These are phyloP conservation scores for Crucihimalaya himalaica DNA, from an alignment of 345 rosid genomes.

Conservation along the genomic window DNA sequence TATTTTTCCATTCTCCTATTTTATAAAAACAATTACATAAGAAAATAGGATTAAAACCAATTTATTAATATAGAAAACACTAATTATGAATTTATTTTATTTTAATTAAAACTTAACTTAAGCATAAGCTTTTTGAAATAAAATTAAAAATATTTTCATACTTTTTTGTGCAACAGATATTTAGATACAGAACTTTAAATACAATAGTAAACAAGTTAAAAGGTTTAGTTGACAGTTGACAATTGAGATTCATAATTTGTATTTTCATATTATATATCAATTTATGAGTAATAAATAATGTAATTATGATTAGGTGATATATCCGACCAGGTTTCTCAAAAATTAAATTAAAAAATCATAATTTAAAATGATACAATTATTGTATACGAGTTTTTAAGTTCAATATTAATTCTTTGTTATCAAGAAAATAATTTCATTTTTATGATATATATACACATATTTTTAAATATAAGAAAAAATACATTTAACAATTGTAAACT, in stretches of 20 bases:
- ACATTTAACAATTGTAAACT: neutral
- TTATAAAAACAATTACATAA: neutral
- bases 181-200: neutral
- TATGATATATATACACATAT: neutral
- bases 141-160: neutral
- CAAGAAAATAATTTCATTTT: neutral
- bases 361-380: neutral
- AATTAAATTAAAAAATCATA: neutral
- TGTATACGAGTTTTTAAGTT: neutral
- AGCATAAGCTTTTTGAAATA: neutral
- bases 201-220: neutral
- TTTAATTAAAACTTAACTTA: neutral
- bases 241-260: neutral
- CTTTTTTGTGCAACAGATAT: neutral
- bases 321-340: too few relatives aligned
- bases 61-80: neutral
- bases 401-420: neutral
- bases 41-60: neutral
- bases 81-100: neutral
- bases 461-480: too few relatives aligned
- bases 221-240: neutral
- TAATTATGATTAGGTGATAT: neutral
- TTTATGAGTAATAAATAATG: neutral
- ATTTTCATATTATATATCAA: neutral
- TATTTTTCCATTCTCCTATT: neutral